Conservation (phyloP, 768 basidiomycete genomes). For the Tubosaeta sp. region DNA sequence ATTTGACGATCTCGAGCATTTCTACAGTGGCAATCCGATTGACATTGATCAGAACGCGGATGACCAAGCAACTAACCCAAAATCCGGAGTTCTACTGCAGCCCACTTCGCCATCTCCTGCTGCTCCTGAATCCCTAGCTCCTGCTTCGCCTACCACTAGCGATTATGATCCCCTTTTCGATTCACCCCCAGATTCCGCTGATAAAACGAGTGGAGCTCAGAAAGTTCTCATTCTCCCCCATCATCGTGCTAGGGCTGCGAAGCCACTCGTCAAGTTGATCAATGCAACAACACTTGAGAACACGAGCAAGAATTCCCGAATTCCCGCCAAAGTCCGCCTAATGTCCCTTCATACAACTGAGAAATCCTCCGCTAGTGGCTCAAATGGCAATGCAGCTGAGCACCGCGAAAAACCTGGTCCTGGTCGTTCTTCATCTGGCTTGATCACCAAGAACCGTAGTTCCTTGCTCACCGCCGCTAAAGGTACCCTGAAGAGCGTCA, state of each 20-base stretch:
- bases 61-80: conserved; percentile 6
- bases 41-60: conserved; percentile 27
- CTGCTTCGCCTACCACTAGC: conserved; percentile 9
- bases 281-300: conserved; percentile 32
- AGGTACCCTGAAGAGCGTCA: conserved; percentile 48
- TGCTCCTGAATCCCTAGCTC: background rate
- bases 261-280: conserved; percentile 52
- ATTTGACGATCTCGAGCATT: conserved; percentile 31
- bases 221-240: conserved; percentile 16
- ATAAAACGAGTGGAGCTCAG: conserved; percentile 6
- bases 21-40: conserved; percentile 27
- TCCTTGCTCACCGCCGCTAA: conserved; percentile 54
- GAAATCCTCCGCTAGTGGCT: conserved; percentile 8
- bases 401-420: conserved; percentile 42
- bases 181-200: conserved; percentile 15
- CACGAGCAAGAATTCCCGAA: conserved; percentile 34
- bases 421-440: conserved; percentile 45
- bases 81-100: conserved; percentile 1
- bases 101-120: background rate
- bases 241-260: conserved; percentile 47
- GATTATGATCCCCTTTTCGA: conserved; percentile 29
- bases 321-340: conserved; percentile 48
- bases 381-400: conserved; percentile 7
- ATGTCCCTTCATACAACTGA: conserved; percentile 18
- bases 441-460: conserved; percentile 39